These are phyloP conservation scores for Aethionema arabicum DNA, from an alignment of 345 rosid genomes.

Conservation along the genomic window DNA sequence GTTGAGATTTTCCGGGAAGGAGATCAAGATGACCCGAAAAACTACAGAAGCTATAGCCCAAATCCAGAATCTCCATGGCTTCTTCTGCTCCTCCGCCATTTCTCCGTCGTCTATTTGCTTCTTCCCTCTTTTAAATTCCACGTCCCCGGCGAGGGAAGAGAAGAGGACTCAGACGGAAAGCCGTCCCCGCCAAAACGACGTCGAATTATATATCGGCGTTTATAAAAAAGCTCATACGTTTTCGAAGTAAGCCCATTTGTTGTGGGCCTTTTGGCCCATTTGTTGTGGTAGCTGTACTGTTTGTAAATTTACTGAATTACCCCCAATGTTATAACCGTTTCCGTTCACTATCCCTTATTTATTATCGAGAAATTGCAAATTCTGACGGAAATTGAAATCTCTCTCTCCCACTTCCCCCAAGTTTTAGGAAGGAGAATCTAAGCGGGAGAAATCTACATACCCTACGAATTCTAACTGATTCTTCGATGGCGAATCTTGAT, in stretches of 20 bases:
- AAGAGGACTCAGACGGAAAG: slow-evolving; percentile 20
- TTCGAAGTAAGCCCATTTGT: slow-evolving; percentile 4
- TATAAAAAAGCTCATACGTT: slow-evolving; percentile 1
- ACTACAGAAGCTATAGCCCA: slow-evolving; percentile 50
- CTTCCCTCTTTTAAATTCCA: slow-evolving; percentile 20
- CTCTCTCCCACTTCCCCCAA: no score
- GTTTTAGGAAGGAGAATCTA: no score
- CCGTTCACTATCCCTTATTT: not conserved
- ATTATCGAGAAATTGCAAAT: no score
- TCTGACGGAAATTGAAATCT: no score
- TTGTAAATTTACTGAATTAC: no score
- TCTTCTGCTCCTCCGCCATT: slow-evolving; percentile 31
- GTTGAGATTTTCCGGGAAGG: slow-evolving; percentile 57
- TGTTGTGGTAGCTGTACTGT: no score
- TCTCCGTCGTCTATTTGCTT: slow-evolving; percentile 33
- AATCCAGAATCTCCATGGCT: slow-evolving; percentile 46
- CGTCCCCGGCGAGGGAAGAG: slow-evolving; percentile 28
- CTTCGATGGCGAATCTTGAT: no score
- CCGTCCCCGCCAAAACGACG: slow-evolving; percentile 13
- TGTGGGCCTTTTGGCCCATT: slow-evolving; percentile 7
- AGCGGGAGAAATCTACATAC: no score
- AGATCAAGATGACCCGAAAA: slow-evolving; percentile 54
- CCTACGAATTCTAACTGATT: no score
- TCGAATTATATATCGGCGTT: slow-evolving; percentile 8
- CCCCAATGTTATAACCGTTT: not conserved